phyloP scores from a whole-genome alignment of 2,329 filamentous ascomycete genomes.

The Penicillium digitatum region DNA sequence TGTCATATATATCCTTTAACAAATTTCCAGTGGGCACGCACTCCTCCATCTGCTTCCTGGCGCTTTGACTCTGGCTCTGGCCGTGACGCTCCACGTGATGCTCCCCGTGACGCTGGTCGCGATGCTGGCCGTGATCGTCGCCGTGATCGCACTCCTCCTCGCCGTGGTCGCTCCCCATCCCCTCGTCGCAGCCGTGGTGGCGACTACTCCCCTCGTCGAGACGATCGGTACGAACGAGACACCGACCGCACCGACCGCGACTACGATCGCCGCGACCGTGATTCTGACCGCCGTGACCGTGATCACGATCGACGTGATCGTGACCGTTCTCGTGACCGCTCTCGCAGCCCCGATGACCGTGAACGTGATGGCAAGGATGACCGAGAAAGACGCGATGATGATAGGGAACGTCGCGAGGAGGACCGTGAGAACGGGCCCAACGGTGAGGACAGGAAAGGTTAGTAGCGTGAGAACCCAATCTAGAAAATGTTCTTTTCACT shows the following conservation, averaged over 20 bases:
- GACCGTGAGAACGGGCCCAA: conserved; percentile 74
- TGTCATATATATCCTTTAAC: conserved; percentile 17
- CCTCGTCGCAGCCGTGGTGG: conserved; percentile 57
- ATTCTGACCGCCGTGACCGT: conserved; percentile 60
- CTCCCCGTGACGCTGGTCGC: conserved; percentile 14
- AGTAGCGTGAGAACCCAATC: conserved; percentile 11
- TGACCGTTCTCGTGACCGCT: conserved; percentile 24
- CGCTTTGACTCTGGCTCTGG: conserved; percentile 90
- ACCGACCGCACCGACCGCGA: conserved; percentile 65
- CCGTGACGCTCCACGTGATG: conserved; percentile 50
- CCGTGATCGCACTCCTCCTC: conserved; percentile 69
- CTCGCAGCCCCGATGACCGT: conserved; percentile 24
- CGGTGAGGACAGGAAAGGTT: conserved; percentile 88
- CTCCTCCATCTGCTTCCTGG: conserved; percentile 96
- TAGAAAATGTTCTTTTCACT: background rate
- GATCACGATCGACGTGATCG: conserved; percentile 45
- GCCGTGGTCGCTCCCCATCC: conserved; percentile 61
- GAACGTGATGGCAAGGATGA: conserved; percentile 24
- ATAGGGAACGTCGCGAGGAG: conserved; percentile 66
- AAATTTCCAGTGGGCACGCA: conserved; percentile 82
- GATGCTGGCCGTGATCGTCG: conserved; percentile 76
- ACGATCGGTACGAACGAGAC: conserved; percentile 77
- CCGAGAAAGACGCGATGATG: conserved; percentile 50
- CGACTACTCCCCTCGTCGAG: conserved; percentile 83
- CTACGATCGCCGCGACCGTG: conserved; percentile 65